Conservation (phyloP, 495 filamentous ascomycete genomes). For the Thozetella sp. region DNA sequence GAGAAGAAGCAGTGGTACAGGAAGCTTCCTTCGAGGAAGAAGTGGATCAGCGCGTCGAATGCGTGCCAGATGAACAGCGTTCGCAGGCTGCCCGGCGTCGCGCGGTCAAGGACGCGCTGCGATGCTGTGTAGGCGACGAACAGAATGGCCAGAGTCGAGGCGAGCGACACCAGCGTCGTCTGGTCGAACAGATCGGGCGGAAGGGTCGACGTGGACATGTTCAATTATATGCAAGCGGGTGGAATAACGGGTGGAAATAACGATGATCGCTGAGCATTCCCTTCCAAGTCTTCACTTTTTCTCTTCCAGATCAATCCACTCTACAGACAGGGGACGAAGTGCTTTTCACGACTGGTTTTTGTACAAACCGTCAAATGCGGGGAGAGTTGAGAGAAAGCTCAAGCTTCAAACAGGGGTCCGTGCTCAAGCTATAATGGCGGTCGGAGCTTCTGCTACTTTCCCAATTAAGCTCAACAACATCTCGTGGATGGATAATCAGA, state of each 20-base stretch:
- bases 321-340: too few species aligned
- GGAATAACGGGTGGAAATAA: background rate
- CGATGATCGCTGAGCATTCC: background rate
- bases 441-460: too few species aligned
- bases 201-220: conserved; percentile 13
- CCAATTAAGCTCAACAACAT: background rate
- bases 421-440: too few species aligned
- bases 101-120: conserved; percentile 33
- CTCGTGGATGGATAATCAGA: background rate
- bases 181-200: conserved; percentile 50
- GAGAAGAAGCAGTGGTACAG: conserved; percentile 92
- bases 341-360: too few species aligned
- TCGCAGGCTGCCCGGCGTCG: conserved; percentile 45
- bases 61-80: conserved; percentile 92
- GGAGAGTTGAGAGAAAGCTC: conserved; percentile 9
- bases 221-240: conserved; percentile 18
- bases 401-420: background rate
- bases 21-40: conserved; percentile 86
- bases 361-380: conserved; percentile 1
- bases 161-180: conserved; percentile 55
- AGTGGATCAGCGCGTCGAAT: conserved; percentile 89
- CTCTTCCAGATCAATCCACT: too few species aligned
- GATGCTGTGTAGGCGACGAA: conserved; percentile 45
- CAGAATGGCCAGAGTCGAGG: conserved; percentile 50
- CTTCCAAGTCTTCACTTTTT: too few species aligned